phyloP scores from a whole-genome alignment of 371 early-diverging fungal genomes.

The Funneliformis caledonium region DNA sequence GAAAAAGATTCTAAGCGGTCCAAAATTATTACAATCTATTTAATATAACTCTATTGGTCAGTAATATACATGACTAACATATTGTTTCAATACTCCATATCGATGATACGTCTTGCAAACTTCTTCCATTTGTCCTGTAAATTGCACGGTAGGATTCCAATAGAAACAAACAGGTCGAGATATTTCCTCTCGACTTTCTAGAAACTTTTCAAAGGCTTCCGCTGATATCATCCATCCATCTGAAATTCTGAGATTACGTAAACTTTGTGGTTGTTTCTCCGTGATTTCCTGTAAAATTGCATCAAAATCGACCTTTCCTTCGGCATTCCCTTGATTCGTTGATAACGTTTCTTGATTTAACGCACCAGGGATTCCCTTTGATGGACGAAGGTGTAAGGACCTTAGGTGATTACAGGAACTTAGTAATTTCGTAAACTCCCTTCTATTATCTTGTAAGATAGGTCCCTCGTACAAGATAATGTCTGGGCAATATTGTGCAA shows the following conservation, averaged over 20 bases:
- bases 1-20: no score
- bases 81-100: background rate
- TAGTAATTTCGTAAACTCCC: background rate
- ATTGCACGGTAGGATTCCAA: background rate
- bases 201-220: background rate
- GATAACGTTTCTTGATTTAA: background rate
- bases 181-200: slow-evolving; percentile 1
- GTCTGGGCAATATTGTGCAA: slow-evolving; percentile 5
- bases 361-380: background rate
- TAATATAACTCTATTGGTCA: background rate
- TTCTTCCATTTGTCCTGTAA: background rate
- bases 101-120: background rate
- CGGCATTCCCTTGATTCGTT: background rate
- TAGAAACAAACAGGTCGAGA: background rate
- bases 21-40: no score
- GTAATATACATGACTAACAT: slow-evolving; percentile 1
- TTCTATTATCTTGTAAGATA: background rate
- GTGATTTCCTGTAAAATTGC: background rate
- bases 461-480: background rate
- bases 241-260: background rate
- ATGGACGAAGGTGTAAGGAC: background rate
- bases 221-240: background rate
- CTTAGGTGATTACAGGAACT: background rate
- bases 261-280: background rate
- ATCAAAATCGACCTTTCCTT: background rate